phyloP scores from a whole-genome alignment of 202 grass and related monocot genomes.

The Setaria viridis region DNA sequence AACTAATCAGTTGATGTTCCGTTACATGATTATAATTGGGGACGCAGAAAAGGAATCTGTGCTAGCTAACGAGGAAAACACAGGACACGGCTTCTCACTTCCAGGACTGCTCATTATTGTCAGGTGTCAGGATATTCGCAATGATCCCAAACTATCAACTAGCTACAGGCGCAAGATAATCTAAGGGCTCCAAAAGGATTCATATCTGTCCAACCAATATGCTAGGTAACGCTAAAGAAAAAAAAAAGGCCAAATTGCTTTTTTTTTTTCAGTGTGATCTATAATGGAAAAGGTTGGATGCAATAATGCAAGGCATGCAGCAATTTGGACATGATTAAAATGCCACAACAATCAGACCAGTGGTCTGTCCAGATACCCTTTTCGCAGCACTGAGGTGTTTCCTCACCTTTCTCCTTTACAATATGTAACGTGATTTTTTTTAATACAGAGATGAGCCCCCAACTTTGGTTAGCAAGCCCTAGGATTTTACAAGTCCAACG shows the following conservation, averaged over 20 bases:
- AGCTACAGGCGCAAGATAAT: slow-evolving; percentile 19
- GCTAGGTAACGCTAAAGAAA: neutral
- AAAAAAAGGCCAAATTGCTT: slow-evolving; percentile 21
- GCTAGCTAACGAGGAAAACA: neutral
- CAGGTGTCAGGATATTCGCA: neutral
- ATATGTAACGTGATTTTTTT: neutral
- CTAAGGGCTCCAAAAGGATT: neutral
- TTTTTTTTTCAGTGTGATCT: neutral
- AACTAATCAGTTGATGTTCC: neutral
- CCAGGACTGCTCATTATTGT: neutral
- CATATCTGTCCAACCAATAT: neutral
- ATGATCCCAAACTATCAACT: neutral
- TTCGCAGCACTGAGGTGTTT: slow-evolving; percentile 6
- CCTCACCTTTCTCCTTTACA: neutral
- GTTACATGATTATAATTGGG: neutral
- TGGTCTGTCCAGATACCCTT: slow-evolving; percentile 6
- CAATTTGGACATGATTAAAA: slow-evolving; percentile 39
- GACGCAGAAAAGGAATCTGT: neutral
- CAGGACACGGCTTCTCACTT: slow-evolving; percentile 6
- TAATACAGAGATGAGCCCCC: neutral
- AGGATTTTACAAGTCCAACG: neutral
- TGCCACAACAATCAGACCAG: neutral
- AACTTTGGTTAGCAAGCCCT: neutral
- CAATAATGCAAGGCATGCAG: slow-evolving; percentile 15
- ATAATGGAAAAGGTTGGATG: slow-evolving; percentile 22